phyloP scores from a whole-genome alignment of 305 asterid species.

The Ajuga reptans region DNA sequence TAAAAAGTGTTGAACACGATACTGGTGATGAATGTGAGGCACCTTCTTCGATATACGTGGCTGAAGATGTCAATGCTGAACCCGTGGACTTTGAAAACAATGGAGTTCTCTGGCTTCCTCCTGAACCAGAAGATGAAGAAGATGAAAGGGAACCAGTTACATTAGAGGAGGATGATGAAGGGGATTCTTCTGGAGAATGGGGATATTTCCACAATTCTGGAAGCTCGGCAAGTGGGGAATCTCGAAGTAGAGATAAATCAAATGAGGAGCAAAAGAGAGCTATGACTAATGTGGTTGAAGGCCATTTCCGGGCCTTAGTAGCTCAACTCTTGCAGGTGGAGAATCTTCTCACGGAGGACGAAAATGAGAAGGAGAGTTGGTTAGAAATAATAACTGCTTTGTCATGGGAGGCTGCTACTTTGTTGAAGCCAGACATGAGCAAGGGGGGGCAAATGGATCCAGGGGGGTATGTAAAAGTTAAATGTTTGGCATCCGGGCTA shows the following conservation, averaged over 20 bases:
- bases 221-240: conserved; percentile 84
- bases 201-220: conserved; percentile 55
- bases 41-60: conserved; percentile 63
- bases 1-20: conserved; percentile 44
- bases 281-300: conserved; percentile 79
- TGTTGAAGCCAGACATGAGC: conserved; percentile 85
- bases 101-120: conserved; percentile 94
- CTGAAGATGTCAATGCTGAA: conserved; percentile 59
- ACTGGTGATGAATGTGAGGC: conserved; percentile 67
- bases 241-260: conserved; percentile 65
- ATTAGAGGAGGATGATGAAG: conserved; percentile 67
- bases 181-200: conserved; percentile 84
- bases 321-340: conserved; percentile 94
- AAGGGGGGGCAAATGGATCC: conserved; percentile 97
- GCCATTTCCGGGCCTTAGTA: conserved; percentile 89
- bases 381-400: conserved; percentile 75
- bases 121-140: conserved; percentile 93
- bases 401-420: conserved; percentile 96
- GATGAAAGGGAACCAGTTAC: conserved; percentile 69
- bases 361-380: conserved; percentile 78
- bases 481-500: conserved; percentile 84
- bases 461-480: conserved; percentile 86
- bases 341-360: conserved; percentile 64
- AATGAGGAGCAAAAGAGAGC: conserved; percentile 76
- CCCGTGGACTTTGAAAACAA: conserved; percentile 87